phyloP scores from a whole-genome alignment of 306 rosid species.

The Vicia faba region DNA sequence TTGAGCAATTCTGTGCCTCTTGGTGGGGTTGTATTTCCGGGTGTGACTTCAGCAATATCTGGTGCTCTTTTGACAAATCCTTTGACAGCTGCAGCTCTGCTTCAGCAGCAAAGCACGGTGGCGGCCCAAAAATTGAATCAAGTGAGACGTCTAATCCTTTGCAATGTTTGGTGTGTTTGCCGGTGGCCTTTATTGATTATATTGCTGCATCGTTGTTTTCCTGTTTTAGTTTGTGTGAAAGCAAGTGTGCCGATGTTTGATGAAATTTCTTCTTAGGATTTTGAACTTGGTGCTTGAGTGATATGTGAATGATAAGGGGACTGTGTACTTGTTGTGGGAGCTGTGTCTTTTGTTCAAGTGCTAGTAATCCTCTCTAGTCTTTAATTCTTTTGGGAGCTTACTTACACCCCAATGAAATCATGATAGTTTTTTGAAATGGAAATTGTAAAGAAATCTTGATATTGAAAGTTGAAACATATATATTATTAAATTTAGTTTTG shows the following conservation, averaged over 20 bases:
- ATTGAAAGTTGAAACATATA: neutral
- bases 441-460: neutral
- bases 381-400: too few relatives aligned
- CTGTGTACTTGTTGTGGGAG: neutral
- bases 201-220: neutral
- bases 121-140: conserved; percentile 54
- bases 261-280: conserved; percentile 23
- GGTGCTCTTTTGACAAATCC: conserved; percentile 44
- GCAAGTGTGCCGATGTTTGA: neutral
- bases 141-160: conserved; percentile 46
- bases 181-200: conserved; percentile 18
- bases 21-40: conserved; percentile 48
- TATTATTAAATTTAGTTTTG: neutral
- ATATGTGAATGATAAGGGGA: conserved; percentile 10
- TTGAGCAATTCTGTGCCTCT: conserved; percentile 44
- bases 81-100: conserved; percentile 41
- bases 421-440: neutral
- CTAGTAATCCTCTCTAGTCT: neutral
- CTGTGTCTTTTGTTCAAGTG: neutral
- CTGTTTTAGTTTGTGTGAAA: conserved; percentile 6
- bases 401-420: neutral
- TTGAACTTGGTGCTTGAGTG: conserved; percentile 1
- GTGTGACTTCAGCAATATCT: conserved; percentile 35
- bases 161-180: conserved; percentile 12
- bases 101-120: conserved; percentile 48